Evolutionary conservation across 108 stramenopile species (phyloP).

Genomic region (Skeletonema grethae): DNA sequence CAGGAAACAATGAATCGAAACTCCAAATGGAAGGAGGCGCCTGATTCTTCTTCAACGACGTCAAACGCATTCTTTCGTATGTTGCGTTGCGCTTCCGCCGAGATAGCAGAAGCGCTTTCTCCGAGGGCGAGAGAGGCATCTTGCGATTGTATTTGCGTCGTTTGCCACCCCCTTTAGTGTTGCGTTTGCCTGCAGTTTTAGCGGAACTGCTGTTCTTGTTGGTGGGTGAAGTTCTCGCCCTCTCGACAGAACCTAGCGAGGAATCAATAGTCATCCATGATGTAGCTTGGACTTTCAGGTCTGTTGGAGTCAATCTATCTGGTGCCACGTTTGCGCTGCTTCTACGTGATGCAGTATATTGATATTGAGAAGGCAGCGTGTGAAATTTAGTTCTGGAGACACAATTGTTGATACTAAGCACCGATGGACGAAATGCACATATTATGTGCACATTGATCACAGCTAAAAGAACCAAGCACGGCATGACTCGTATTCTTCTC

Average conservation of each 20-base stretch:
- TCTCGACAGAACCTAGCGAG: background rate
- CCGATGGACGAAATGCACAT: background rate
- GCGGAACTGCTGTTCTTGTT: background rate
- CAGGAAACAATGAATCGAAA: constrained; percentile 83
- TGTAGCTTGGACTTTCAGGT: background rate
- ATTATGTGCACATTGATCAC: constrained; percentile 2
- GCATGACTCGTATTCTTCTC: background rate
- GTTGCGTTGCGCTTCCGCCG: constrained; percentile 58
- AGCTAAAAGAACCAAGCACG: constrained; percentile 1
- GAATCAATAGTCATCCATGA: constrained; percentile 2
- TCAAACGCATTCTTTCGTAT: constrained; percentile 62
- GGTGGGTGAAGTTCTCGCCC: background rate
- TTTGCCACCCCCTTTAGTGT: background rate
- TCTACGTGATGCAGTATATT: background rate
- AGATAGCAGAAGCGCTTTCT: constrained; percentile 23
- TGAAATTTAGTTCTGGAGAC: background rate
- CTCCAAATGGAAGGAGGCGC: constrained; percentile 74
- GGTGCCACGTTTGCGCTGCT: background rate
- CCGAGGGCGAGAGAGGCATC: constrained; percentile 41
- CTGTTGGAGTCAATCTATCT: background rate
- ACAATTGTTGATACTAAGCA: background rate
- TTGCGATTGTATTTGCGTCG: constrained; percentile 41
- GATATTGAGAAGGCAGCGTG: background rate
- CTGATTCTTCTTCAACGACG: constrained; percentile 26
- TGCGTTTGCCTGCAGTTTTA: background rate